Evolutionary conservation across 2,329 filamentous ascomycete genomes (phyloP).

Genomic region (Aspergillus neoniger): DNA sequence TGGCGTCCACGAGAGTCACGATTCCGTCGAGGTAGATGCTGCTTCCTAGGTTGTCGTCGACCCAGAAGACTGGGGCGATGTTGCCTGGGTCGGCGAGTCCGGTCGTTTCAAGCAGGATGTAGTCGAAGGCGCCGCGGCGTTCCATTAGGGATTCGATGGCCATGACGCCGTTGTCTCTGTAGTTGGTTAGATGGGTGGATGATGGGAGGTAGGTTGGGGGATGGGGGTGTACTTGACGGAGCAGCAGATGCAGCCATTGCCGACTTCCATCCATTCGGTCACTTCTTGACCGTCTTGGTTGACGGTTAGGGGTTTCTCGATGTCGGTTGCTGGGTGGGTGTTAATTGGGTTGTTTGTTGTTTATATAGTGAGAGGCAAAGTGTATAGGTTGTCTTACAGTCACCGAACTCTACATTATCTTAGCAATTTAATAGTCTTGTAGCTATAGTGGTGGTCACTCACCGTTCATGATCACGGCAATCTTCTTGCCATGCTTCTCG

Average conservation of each 20-base stretch:
- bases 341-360: background rate
- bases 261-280: slow-evolving; percentile 92
- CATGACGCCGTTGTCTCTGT: slow-evolving; percentile 86
- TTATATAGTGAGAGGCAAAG: background rate
- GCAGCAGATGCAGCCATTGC: slow-evolving; percentile 97
- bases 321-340: slow-evolving; percentile 71
- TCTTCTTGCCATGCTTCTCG: slow-evolving; percentile 93
- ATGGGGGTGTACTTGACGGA: slow-evolving; percentile 72
- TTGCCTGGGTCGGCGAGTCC: slow-evolving; percentile 95
- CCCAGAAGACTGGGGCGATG: slow-evolving; percentile 94
- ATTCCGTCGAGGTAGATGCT: slow-evolving; percentile 97
- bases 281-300: slow-evolving; percentile 80
- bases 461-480: slow-evolving; percentile 96
- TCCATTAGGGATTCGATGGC: slow-evolving; percentile 97
- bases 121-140: slow-evolving; percentile 90
- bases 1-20: slow-evolving; percentile 91
- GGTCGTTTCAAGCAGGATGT: slow-evolving; percentile 95
- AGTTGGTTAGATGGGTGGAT: slow-evolving; percentile 3
- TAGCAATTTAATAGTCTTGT: background rate
- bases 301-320: slow-evolving; percentile 93
- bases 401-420: slow-evolving; percentile 68
- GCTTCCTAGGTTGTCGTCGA: slow-evolving; percentile 92
- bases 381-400: slow-evolving; percentile 58
- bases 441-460: slow-evolving; percentile 28
- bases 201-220: background rate